Conservation (phyloP, 768 basidiomycete genomes). For the Leccinum barrowsii region DNA sequence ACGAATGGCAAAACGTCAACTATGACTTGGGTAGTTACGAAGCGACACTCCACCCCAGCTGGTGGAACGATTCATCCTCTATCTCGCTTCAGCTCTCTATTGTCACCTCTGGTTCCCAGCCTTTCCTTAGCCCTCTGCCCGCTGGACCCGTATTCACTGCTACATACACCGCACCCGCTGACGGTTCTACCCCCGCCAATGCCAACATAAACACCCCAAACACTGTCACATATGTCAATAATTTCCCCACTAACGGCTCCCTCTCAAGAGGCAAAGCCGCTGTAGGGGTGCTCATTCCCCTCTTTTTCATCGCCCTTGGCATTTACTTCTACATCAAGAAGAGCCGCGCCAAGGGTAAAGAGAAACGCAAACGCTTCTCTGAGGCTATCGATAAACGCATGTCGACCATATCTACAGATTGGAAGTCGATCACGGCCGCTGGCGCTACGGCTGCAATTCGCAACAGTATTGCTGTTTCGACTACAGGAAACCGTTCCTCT, state of each 20-base stretch:
- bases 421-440: slow-evolving; percentile 67
- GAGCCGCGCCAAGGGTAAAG: slow-evolving; percentile 45
- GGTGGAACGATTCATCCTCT: slow-evolving; percentile 63
- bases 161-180: slow-evolving; percentile 46
- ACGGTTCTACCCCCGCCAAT: slow-evolving; percentile 36
- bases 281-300: slow-evolving; percentile 58
- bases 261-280: slow-evolving; percentile 57
- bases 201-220: slow-evolving; percentile 39
- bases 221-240: slow-evolving; percentile 39
- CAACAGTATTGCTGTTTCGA: slow-evolving; percentile 52
- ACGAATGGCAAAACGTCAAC: slow-evolving; percentile 55
- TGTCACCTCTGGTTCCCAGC: slow-evolving; percentile 44
- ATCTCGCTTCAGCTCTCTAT: slow-evolving; percentile 58
- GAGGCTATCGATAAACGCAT: slow-evolving; percentile 76
- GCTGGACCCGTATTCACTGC: slow-evolving; percentile 70
- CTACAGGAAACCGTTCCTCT: slow-evolving; percentile 38
- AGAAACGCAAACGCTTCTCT: slow-evolving; percentile 58
- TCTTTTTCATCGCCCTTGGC: slow-evolving; percentile 51
- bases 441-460: slow-evolving; percentile 76
- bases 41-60: slow-evolving; percentile 52
- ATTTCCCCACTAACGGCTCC: slow-evolving; percentile 33
- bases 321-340: slow-evolving; percentile 49
- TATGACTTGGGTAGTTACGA: slow-evolving; percentile 47
- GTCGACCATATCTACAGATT: slow-evolving; percentile 75
- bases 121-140: slow-evolving; percentile 51